These are phyloP conservation scores for Rhynchospora tenuis DNA, from an alignment of 176 grass and related monocot species.

Conservation along the genomic window DNA sequence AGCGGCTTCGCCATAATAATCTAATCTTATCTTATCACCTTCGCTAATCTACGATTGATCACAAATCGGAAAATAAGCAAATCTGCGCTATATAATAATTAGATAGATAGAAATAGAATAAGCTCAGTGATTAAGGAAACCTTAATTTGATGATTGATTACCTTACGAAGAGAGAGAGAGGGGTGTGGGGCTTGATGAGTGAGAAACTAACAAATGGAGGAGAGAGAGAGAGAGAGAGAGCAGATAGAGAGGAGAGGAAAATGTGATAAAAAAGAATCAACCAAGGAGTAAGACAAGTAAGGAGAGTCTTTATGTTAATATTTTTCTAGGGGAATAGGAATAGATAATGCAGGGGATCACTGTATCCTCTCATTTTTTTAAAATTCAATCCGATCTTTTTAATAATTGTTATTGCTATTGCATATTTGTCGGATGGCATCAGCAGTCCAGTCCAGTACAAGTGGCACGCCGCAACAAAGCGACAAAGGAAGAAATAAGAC, in stretches of 20 bases:
- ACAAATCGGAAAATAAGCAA: not conserved
- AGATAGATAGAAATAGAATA: no score
- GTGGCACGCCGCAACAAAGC: no score
- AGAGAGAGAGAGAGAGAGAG: not conserved
- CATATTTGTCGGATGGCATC: not conserved
- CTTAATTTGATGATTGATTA: constrained; percentile 1
- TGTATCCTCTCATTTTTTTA: constrained; percentile 23
- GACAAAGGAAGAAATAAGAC: no score
- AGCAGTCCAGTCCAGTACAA: no score
- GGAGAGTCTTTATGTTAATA: constrained; percentile 12
- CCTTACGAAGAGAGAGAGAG: not conserved
- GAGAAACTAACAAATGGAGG: not conserved
- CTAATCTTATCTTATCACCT: not conserved
- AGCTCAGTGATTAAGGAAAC: not conserved
- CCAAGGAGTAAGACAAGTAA: not conserved
- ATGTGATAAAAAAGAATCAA: not conserved
- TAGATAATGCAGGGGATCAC: constrained; percentile 31
- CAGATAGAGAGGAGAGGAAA: not conserved
- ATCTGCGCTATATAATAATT: not conserved
- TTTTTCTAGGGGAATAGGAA: constrained; percentile 22
- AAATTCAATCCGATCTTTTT: not conserved
- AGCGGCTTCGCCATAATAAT: constrained; percentile 59
- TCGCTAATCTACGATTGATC: not conserved
- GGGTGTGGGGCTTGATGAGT: not conserved
- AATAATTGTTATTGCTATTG: not conserved